Evolutionary conservation across 2,329 filamentous ascomycete species (phyloP), one percentile per base, ranked within the genome.

Genomic region (Beauveria pseudobassiana): DNA sequence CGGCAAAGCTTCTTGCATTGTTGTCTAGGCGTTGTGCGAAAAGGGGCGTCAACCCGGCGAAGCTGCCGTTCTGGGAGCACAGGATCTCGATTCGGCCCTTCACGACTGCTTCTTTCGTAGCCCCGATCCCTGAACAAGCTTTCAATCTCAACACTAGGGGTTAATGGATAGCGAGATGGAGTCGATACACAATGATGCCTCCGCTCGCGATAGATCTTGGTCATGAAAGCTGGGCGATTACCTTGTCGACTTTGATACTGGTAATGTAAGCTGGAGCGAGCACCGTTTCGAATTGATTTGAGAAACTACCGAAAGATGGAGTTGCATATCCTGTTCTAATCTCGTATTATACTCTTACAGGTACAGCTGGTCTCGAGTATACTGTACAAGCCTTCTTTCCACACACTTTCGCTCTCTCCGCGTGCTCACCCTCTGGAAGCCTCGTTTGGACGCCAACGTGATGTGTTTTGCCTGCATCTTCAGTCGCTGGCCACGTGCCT

Each of bases 231-330:
- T 14, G 45, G 14, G 1, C 12, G 20, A 3, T 26, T 20, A 12
- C n/a, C 12, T 12, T 20, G 45, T 26, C 45, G 14, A 22, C 20
- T 24, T 26, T 48, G 45, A 26, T 48, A 48, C 20, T 22, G 20
- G 45, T 24, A 48, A 24, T 28, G 43, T 48, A 34, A 57, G 26
- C 42, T 34, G 43, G 20, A 14, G 54, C 54, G 26, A 34, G 10
- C 24, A 24, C 8, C 28, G 54, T 57, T 57, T 57, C 54, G 54
- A 24, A 43, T 48, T 57, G 12, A 57, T 57, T 57, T 38, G 34
- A 38, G 34, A 57, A 48, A 58, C 22, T 2, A 58, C 38, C 55
- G n/a, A 22, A 22, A n/a, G 9, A 45, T 20, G 18, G 38, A 18
- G 5, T 46, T 46, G 7, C 53, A 49, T 14, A 58, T 58, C 55